These are phyloP conservation scores for Chrysosporium queenslandicum DNA, from an alignment of 2,329 filamentous ascomycete genomes.

Conservation along the genomic window DNA sequence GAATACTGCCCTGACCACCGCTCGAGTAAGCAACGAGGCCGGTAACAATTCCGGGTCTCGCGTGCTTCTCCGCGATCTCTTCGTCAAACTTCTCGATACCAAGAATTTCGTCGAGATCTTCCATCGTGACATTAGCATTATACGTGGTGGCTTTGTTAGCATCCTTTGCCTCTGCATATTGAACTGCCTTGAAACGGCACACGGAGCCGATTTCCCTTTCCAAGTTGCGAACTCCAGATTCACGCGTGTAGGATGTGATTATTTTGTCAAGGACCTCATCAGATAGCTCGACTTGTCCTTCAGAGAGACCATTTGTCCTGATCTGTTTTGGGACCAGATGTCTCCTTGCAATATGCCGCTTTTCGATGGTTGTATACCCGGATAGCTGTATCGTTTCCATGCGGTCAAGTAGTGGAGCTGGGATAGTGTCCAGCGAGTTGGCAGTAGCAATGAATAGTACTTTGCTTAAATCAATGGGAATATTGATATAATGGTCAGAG, in stretches of 20 bases:
- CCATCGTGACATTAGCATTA: slow-evolving; percentile 59
- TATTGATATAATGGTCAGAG: slow-evolving; percentile 90
- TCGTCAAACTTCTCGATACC: slow-evolving; percentile 91
- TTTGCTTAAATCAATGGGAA: slow-evolving; percentile 91
- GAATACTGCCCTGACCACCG: slow-evolving; percentile 85
- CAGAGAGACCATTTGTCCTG: slow-evolving; percentile 70
- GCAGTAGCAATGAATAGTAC: slow-evolving; percentile 96
- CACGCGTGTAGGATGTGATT: slow-evolving; percentile 91
- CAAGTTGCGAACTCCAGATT: slow-evolving; percentile 89
- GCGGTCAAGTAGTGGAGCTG: slow-evolving; percentile 81
- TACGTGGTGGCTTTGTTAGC: slow-evolving; percentile 58
- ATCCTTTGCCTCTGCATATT: slow-evolving; percentile 85
- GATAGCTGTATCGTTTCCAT: slow-evolving; percentile 94
- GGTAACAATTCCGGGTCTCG: slow-evolving; percentile 82
- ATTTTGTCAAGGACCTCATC: slow-evolving; percentile 87
- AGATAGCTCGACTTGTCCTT: slow-evolving; percentile 64
- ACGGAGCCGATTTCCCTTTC: slow-evolving; percentile 93
- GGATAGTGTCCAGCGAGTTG: slow-evolving; percentile 89
- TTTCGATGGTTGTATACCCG: slow-evolving; percentile 94
- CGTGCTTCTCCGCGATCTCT: slow-evolving; percentile 79
- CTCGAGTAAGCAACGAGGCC: slow-evolving; percentile 90
- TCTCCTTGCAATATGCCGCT: slow-evolving; percentile 82
- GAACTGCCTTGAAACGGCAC: slow-evolving; percentile 88
- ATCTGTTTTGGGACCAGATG: slow-evolving; percentile 97
- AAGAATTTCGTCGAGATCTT: slow-evolving; percentile 80